Evolutionary conservation across 2,329 filamentous ascomycete genomes (phyloP).

Genomic region (Aspergillus cejpii): DNA sequence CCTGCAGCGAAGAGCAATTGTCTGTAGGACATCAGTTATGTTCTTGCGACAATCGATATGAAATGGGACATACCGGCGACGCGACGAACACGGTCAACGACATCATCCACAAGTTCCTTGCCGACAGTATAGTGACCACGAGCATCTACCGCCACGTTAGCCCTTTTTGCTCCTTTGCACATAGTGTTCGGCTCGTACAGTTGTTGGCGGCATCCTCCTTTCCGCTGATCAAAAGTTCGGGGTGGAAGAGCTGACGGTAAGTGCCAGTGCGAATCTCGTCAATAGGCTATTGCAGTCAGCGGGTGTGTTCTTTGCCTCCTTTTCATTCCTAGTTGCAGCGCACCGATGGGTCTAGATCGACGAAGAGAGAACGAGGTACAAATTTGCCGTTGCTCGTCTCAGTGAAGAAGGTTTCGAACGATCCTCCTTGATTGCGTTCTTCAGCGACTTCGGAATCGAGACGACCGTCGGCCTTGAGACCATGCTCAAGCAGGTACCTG

Average conservation of each 20-base stretch:
- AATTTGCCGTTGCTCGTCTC: slow-evolving; percentile 60
- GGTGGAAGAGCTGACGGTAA: slow-evolving; percentile 60
- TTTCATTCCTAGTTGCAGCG: slow-evolving; percentile 11
- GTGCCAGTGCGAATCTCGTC: slow-evolving; percentile 60
- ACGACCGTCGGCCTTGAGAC: slow-evolving; percentile 54
- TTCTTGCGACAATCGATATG: too few species aligned
- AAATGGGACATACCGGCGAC: slow-evolving; percentile 51
- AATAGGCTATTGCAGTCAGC: slow-evolving; percentile 45
- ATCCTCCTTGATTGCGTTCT: slow-evolving; percentile 49
- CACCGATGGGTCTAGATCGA: slow-evolving; percentile 60
- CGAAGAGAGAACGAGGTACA: slow-evolving; percentile 61
- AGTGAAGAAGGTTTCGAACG: slow-evolving; percentile 61
- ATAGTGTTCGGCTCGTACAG: slow-evolving; percentile 40
- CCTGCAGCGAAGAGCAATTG: slow-evolving; percentile 60
- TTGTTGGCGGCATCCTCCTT: slow-evolving; percentile 66
- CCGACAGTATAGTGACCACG: slow-evolving; percentile 64
- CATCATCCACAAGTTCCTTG: slow-evolving; percentile 59
- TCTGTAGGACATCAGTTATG: slow-evolving; percentile 38
- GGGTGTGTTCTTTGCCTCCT: neutral
- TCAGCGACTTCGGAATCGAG: slow-evolving; percentile 50
- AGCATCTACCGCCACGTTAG: slow-evolving; percentile 46
- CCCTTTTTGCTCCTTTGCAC: neutral
- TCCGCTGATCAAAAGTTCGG: slow-evolving; percentile 59
- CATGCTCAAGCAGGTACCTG: slow-evolving; percentile 62
- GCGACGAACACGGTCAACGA: slow-evolving; percentile 58